These are phyloP conservation scores for Tylopilus plumbeoviolaceoides DNA, from an alignment of 768 basidiomycete genomes.

Conservation along the genomic window DNA sequence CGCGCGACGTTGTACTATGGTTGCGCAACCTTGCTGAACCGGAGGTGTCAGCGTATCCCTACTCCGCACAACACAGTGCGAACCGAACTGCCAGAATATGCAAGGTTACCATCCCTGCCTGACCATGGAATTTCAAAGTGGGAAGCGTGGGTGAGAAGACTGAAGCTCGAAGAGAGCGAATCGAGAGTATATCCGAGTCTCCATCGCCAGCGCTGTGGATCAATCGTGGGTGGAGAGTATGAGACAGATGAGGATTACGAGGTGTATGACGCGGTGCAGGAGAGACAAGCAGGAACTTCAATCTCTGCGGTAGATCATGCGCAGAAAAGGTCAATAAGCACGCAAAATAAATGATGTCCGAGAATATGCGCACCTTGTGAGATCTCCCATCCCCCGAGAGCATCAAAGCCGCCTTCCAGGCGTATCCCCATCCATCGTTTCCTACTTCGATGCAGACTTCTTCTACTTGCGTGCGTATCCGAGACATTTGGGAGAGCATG, in stretches of 20 bases:
- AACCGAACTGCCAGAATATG: conserved; percentile 38
- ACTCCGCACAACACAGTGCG: conserved; percentile 43
- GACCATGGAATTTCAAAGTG: conserved; percentile 17
- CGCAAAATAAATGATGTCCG: background rate
- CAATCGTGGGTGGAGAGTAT: conserved; percentile 26
- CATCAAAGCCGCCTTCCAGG: conserved; percentile 72
- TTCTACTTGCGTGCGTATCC: conserved; percentile 70
- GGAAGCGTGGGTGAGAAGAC: conserved; percentile 36
- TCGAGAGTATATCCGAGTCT: conserved; percentile 39
- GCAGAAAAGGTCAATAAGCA: background rate
- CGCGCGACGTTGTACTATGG: conserved; percentile 24
- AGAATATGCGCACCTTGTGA: conserved; percentile 26
- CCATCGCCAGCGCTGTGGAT: conserved; percentile 25
- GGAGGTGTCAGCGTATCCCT: conserved; percentile 22
- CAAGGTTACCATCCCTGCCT: conserved; percentile 19
- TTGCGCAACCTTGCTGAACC: conserved; percentile 20
- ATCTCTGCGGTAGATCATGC: conserved; percentile 48
- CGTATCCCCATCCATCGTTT: conserved; percentile 74
- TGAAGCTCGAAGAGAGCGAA: conserved; percentile 46
- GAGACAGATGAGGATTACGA: conserved; percentile 25
- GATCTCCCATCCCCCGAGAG: conserved; percentile 88
- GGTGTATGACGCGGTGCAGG: conserved; percentile 33
- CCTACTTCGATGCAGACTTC: conserved; percentile 56
- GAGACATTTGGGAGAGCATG: conserved; percentile 65
- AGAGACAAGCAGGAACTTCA: conserved; percentile 65